Conservation (phyloP, 768 basidiomycete genomes). For the Rubroboletus satanas region DNA sequence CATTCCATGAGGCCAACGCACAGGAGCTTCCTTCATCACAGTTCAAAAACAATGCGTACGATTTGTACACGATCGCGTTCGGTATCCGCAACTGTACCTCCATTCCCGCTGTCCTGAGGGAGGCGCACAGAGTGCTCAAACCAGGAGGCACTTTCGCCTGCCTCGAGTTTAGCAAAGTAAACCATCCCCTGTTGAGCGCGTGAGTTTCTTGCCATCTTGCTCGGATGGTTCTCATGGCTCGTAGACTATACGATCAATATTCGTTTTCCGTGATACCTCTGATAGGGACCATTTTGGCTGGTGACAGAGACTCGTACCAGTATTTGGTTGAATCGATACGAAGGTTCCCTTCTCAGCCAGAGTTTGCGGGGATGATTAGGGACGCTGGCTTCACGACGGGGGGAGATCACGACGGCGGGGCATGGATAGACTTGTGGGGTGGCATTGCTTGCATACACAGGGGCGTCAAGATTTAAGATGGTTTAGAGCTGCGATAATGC, state of each 20-base stretch:
- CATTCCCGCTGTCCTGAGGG: constrained; percentile 78
- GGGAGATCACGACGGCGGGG: constrained; percentile 70
- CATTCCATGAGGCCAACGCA: constrained; percentile 91
- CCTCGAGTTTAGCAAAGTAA: constrained; percentile 92
- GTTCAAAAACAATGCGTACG: constrained; percentile 81
- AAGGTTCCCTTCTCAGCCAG: constrained; percentile 81
- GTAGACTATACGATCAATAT: constrained; percentile 88
- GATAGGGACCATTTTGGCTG: constrained; percentile 93
- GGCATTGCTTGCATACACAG: constrained; percentile 85
- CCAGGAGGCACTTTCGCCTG: constrained; percentile 95
- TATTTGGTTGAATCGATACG: constrained; percentile 98
- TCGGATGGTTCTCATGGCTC: constrained; percentile 3
- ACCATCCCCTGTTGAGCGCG: constrained; percentile 82
- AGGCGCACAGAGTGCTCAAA: constrained; percentile 91
- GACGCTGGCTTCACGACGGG: constrained; percentile 81
- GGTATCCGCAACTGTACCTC: constrained; percentile 98
- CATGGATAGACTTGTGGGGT: constrained; percentile 83
- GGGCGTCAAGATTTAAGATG: constrained; percentile 66
- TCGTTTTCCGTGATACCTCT: constrained; percentile 95
- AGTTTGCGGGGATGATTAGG: constrained; percentile 85
- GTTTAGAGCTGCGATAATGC: background rate
- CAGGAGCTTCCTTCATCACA: constrained; percentile 64
- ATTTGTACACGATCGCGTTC: constrained; percentile 98
- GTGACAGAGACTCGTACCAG: constrained; percentile 92
- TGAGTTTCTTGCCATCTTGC: constrained; percentile 40